A percentile compares a stretch with the other conserved stretches of the same genome.
Conservation (phyloP, 345 rosid species). For the Lepidium didymum region DNA sequence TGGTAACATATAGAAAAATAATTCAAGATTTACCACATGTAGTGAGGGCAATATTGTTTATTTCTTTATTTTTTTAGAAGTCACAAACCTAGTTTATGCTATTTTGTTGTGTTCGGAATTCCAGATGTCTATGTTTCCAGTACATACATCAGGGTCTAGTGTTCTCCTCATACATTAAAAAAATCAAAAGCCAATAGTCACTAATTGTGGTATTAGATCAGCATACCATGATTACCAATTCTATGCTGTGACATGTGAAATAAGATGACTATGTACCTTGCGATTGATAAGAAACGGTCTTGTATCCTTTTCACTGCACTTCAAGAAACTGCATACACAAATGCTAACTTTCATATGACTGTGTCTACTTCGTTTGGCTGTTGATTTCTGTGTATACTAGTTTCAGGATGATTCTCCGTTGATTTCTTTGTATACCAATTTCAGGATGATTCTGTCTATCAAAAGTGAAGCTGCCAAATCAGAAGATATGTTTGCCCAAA, state of each 20-base stretch:
- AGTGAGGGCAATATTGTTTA: not conserved
- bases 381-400: conserved; percentile 7
- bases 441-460: conserved; percentile 77
- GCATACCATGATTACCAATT: not conserved
- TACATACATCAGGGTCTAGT: not conserved
- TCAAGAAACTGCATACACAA: too few species aligned
- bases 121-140: not conserved
- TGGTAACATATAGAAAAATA: not conserved
- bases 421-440: conserved; percentile 1
- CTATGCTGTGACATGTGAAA: not conserved
- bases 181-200: not conserved
- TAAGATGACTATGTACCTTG: not conserved
- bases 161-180: not conserved
- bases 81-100: not conserved
- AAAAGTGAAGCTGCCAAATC: conserved; percentile 73
- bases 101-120: not conserved
- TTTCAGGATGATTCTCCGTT: conserved; percentile 60
- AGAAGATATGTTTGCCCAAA: conserved; percentile 61
- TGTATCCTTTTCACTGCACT: not conserved
- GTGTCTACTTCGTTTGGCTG: not conserved
- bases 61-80: not conserved
- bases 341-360: not conserved
- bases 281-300: not conserved
- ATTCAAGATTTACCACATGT: not conserved
- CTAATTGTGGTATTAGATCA: not conserved